Conservation (phyloP, 495 filamentous ascomycete species). For the Neurospora discreta region DNA sequence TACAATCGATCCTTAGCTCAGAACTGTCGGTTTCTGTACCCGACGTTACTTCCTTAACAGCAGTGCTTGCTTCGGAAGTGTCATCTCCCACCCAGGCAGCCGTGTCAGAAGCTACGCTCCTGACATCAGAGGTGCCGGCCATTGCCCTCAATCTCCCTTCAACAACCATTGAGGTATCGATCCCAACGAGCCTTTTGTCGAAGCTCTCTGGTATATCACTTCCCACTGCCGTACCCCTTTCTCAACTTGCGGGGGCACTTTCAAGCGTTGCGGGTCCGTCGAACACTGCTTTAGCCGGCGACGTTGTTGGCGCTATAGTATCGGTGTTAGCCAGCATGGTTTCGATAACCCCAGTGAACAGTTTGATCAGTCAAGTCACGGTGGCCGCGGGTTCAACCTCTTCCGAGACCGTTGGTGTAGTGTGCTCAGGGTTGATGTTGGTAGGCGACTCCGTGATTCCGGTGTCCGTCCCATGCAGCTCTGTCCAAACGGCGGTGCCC, state of each 20-base stretch:
- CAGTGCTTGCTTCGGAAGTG: slow-evolving; percentile 1
- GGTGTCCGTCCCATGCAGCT: slow-evolving; percentile 2
- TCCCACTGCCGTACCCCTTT: slow-evolving; percentile 1
- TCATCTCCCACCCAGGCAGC: not conserved
- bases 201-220: slow-evolving; percentile 4
- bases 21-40: not conserved
- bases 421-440: slow-evolving; percentile 6
- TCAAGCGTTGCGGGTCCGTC: slow-evolving; percentile 3
- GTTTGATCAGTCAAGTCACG: slow-evolving; percentile 3
- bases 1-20: slow-evolving; percentile 7
- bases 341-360: slow-evolving; percentile 1
- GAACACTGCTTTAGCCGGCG: slow-evolving; percentile 3
- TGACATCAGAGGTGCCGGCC: slow-evolving; percentile 2
- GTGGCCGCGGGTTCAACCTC: not conserved
- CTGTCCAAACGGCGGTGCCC: not conserved
- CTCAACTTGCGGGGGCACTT: slow-evolving; percentile 2
- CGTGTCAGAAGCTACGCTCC: not conserved
- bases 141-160: slow-evolving; percentile 5
- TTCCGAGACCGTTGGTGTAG: not conserved
- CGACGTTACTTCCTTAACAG: slow-evolving; percentile 1
- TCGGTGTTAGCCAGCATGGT: slow-evolving; percentile 6
- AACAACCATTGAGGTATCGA: slow-evolving; percentile 1
- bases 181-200: slow-evolving; percentile 2
- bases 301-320: slow-evolving; percentile 6
- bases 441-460: slow-evolving; percentile 4